These are phyloP conservation scores for Penicillium sp. DNA, from an alignment of 2,329 filamentous ascomycete species.

Conservation along the genomic window DNA sequence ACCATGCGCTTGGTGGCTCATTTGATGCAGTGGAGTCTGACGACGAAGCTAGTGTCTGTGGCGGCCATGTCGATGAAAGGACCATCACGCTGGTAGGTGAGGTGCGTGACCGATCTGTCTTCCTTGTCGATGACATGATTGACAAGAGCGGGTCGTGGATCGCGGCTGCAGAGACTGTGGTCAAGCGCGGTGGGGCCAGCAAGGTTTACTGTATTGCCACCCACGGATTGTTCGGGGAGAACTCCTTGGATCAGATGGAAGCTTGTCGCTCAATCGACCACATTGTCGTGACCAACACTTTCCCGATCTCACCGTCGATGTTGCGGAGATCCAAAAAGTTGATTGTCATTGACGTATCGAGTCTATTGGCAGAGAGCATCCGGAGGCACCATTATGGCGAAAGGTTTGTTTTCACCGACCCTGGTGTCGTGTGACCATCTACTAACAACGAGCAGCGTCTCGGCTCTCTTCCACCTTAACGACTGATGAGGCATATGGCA, in stretches of 20 bases:
- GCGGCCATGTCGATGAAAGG: slow-evolving; percentile 76
- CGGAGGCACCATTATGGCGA: slow-evolving; percentile 96
- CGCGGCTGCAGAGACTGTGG: slow-evolving; percentile 91
- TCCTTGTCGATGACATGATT: slow-evolving; percentile 99
- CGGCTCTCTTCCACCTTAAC: slow-evolving; percentile 64
- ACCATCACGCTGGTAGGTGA: slow-evolving; percentile 98
- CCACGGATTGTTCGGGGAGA: slow-evolving; percentile 88
- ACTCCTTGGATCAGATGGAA: slow-evolving; percentile 86
- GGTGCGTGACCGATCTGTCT: slow-evolving; percentile 80
- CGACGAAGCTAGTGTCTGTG: slow-evolving; percentile 59
- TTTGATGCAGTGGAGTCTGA: slow-evolving; percentile 85
- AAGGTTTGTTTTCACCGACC: slow-evolving; percentile 62
- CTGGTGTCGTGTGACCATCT: slow-evolving; percentile 14
- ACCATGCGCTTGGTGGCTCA: slow-evolving; percentile 76
- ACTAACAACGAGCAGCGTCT: slow-evolving; percentile 43
- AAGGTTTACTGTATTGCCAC: slow-evolving; percentile 98
- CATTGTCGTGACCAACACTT: slow-evolving; percentile 96
- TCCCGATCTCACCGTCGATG: slow-evolving; percentile 79
- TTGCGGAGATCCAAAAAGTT: slow-evolving; percentile 74
- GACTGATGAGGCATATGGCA: slow-evolving; percentile 34
- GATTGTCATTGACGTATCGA: slow-evolving; percentile 83
- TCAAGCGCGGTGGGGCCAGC: slow-evolving; percentile 86
- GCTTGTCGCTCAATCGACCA: slow-evolving; percentile 89
- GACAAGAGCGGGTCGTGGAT: slow-evolving; percentile 98
- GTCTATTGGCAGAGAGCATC: slow-evolving; percentile 86